Evolutionary conservation across 2,329 filamentous ascomycete genomes (phyloP).

Genomic region (Aspergillus spinulosporus): DNA sequence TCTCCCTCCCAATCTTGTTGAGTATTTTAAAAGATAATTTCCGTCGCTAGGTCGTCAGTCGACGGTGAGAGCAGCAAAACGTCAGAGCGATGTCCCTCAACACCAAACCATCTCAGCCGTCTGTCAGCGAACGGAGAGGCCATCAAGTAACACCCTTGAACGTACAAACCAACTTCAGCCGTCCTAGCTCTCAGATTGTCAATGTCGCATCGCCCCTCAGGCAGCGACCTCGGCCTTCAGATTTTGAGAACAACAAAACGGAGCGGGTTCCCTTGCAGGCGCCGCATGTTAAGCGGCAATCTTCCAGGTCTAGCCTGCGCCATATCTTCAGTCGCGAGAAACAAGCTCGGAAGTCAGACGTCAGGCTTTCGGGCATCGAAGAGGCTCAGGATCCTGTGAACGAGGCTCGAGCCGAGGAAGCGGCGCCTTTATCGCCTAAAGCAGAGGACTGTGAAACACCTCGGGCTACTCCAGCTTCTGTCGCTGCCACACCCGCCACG

Average conservation of each 20-base stretch:
- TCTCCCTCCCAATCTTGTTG: not conserved
- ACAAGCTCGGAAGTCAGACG: constrained; percentile 28
- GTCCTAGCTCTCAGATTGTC: constrained; percentile 25
- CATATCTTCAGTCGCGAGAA: constrained; percentile 42
- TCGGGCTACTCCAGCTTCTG: constrained; percentile 30
- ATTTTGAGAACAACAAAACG: constrained; percentile 30
- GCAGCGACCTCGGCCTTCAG: constrained; percentile 36
- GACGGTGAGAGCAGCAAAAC: constrained; percentile 1
- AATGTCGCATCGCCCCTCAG: constrained; percentile 22
- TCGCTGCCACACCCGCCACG: constrained; percentile 23
- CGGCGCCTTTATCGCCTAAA: constrained; percentile 31
- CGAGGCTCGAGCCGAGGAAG: constrained; percentile 19
- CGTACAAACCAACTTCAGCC: constrained; percentile 41
- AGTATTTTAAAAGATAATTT: not conserved
- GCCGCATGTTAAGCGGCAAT: constrained; percentile 34
- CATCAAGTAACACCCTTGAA: constrained; percentile 39
- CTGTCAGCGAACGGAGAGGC: constrained; percentile 41
- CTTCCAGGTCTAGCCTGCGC: constrained; percentile 41
- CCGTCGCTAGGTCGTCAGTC: not conserved
- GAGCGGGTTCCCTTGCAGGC: constrained; percentile 36
- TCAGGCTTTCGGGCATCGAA: constrained; percentile 35
- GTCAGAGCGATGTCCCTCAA: constrained; percentile 21
- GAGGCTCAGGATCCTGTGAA: constrained; percentile 28
- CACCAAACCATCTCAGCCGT: constrained; percentile 23
- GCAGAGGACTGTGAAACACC: constrained; percentile 29